Evolutionary conservation across 371 early-diverging fungal genomes (phyloP), one percentile per base, ranked within the genome.

Genomic region (Entomophthora muscae): DNA sequence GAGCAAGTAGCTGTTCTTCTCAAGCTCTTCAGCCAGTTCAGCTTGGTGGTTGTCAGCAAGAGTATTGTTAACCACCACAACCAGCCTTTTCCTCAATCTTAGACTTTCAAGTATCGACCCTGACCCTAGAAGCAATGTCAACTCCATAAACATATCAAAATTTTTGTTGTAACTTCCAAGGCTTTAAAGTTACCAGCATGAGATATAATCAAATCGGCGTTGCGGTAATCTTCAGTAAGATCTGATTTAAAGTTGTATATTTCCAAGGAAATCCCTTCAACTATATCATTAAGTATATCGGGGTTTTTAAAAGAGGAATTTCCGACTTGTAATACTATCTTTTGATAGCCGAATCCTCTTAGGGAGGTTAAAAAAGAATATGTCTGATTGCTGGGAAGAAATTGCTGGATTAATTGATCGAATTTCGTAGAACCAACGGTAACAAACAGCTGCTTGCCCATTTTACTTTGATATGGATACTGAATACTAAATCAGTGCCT

Each of bases 391-490:
- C 12, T 55, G 26, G 28, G 28, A 13, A 55, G 28, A 24, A 55
- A 55, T 13, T 55, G 56, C 22, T 55, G 22, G 12, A 55, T 55
- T 24, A 55, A 27, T 26, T 22, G 28, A 24, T 55, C 56, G 26
- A 55, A 55, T 55, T 55, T 22, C 28, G 56, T 55, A 12, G 56
- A 55, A 7, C 56, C 56, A 55, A 55, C 56, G 3, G 56, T 55
- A 26, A 55, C 28, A 55, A 55, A 55, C 12, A 55, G 10, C 12
- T 55, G 22, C 26, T 55, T 55, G 10, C 42, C 42, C n/a, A n/a
- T n/a, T n/a, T n/a, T n/a, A n/a, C n/a, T n/a, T n/a, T n/a, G n/a
- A n/a, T n/a, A n/a, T n/a, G n/a, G n/a, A n/a, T n/a, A n/a, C n/a
- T n/a, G n/a, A n/a, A n/a, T n/a, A n/a, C n/a, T n/a, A n/a, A n/a